Evolutionary conservation across 2,329 filamentous ascomycete species (phyloP), one percentile per base, ranked within the genome.

Genomic region (Gliomastix tumulicola): DNA sequence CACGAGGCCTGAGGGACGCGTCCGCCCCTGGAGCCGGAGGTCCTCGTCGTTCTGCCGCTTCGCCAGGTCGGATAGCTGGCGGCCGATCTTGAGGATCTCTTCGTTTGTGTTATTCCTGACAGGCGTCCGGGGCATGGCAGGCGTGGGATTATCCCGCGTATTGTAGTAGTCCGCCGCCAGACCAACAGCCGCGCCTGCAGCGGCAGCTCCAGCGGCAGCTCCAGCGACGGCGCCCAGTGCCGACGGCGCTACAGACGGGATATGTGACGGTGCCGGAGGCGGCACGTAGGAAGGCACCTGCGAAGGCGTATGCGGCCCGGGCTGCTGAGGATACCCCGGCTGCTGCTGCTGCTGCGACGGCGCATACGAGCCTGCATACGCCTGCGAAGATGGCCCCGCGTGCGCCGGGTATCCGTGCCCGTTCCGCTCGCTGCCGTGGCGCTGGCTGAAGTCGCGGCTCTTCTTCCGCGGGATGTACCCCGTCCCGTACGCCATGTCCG

Each of bases 401-500:
- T 28, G 25, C 13, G 32, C 20, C 20, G 32, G 31, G 27, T n/a
- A 16, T 6, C 27, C 7, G 27, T 4, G 13, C 36, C 31, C 6
- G 21, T 13, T 10, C n/a, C 31, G 7, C 16, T 21, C n/a, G 19
- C 15, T 10, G 17, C 22, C 35, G n/a, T 44, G 20, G 8, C 37
- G 36, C 16, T 34, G 49, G 36, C 52, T 51, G 17, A 50, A 45
- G 31, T 46, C 53, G 27, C 50, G 51, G 36, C 48, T 50, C 42
- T 54, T 59, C 8, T 47, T 40, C 23, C 60, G 57, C 42, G 67
- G 68, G 32, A 75, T 62, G 44, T 71, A 81, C 13, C 77, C 79
- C 37, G 62, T 68, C 9, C 81, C 80, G 51, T 84, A 85, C 9
- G 80, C 80, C 41, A 85, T 60, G 50, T 86, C 82, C 16, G 73